Base-by-base conservation (phyloP, 2,329 filamentous ascomycete genomes). In the Fusarium cicatricum region DNA sequence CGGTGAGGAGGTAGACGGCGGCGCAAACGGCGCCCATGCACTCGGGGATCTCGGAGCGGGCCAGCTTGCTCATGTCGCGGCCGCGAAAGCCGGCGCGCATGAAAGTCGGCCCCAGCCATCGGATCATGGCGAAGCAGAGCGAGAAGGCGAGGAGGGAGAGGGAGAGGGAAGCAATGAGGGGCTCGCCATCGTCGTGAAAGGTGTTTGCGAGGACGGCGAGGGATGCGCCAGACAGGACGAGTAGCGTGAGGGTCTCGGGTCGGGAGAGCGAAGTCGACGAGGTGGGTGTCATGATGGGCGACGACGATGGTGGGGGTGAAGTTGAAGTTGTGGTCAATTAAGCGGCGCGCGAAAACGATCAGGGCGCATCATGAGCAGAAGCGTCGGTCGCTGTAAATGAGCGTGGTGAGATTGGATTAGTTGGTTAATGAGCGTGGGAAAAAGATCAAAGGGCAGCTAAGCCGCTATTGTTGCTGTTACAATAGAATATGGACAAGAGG, bases 21-120 rank as follows among this genome's bases (percentile, higher is more conserved):
- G 94, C 95, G 72, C 91, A 96, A 21, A 99, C 85, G 53, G 92
- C 91, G 26, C 95, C 95, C 93, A 99, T 97, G 65, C 91, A 94
- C 76, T 99, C 95, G 17, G 95, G 95, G 68, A 97, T 89, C 75
- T 95, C 91, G 55, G 83, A 83, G 64, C 85, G 85, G 67, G 86
- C 72, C 38, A 73, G 65, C 73, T 82, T 99, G 71, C 90, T 89
- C 81, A 97, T 82, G 74, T 99, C 95, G 69, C 85, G 90, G 51
- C 95, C 95, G 72, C 93, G 95, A 71, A 97, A 85, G 14, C 94
- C 95, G 32, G 91, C 91, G 66, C 85, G 87, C 72, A 97, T 88
- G 74, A 99, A 98, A 1, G 90, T 89, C 51, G 91, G 88, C 1
- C 94, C 94, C 6, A 97, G 89, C 94, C 94, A 98, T 79, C 90